phyloP scores from a whole-genome alignment of 2,329 filamentous ascomycete species.

The Pseudogymnoascus sp. region DNA sequence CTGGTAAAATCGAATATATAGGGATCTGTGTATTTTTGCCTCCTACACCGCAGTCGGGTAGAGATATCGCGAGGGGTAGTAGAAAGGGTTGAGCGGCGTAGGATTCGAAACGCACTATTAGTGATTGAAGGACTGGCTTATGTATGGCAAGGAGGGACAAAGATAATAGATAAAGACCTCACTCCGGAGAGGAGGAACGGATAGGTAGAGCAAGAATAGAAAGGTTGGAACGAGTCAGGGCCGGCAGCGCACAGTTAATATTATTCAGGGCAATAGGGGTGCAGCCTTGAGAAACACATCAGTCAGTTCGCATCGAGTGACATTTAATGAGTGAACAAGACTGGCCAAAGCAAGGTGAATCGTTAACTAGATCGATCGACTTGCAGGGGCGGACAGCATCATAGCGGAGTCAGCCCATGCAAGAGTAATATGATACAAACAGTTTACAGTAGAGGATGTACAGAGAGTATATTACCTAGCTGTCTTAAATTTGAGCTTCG shows the following conservation, averaged over 20 bases:
- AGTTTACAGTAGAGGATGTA: slow-evolving; percentile 8
- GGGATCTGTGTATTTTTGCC: background rate
- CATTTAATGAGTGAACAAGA: slow-evolving; percentile 4
- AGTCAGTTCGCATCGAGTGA: slow-evolving; percentile 5
- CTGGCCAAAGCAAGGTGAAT: slow-evolving; percentile 7
- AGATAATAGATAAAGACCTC: slow-evolving; percentile 4
- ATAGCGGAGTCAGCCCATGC: slow-evolving; percentile 6
- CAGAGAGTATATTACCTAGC: slow-evolving; percentile 1
- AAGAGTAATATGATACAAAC: slow-evolving; percentile 9
- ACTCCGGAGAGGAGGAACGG: slow-evolving; percentile 6
- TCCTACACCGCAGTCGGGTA: background rate
- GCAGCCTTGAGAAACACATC: slow-evolving; percentile 2
- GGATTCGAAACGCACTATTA: slow-evolving; percentile 8
- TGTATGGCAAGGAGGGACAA: background rate
- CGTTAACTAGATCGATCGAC: slow-evolving; percentile 8
- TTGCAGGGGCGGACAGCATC: slow-evolving; percentile 7
- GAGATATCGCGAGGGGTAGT: background rate
- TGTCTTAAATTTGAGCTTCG: background rate
- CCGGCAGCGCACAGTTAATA: background rate
- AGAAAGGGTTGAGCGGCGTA: background rate
- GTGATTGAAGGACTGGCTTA: background rate
- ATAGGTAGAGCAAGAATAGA: slow-evolving; percentile 1
- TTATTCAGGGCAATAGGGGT: slow-evolving; percentile 4
- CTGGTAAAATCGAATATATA: background rate
- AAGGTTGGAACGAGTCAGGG: background rate